phyloP scores from a whole-genome alignment of 768 basidiomycete species.

The Boletus rex-veris region DNA sequence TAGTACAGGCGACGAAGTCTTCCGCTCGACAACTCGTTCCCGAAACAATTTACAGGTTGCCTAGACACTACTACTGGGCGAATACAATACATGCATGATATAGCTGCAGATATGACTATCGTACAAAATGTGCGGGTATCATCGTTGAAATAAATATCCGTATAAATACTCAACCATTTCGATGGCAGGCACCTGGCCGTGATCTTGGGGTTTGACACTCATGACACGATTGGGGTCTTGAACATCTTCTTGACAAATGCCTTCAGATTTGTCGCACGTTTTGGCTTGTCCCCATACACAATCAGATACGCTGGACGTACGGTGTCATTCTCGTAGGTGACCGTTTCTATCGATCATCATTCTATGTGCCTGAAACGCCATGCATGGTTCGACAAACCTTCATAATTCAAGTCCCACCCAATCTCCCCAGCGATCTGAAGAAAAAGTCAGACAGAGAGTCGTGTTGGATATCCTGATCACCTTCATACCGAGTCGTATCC shows the following conservation, averaged over 20 bases:
- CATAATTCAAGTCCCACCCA: conserved; percentile 63
- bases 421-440: conserved; percentile 57
- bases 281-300: conserved; percentile 46
- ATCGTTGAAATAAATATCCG: not conserved
- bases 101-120: conserved; percentile 7
- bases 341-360: conserved; percentile 44
- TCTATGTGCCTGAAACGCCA: not conserved
- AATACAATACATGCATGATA: conserved; percentile 6
- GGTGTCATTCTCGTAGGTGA: conserved; percentile 64
- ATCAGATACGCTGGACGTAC: conserved; percentile 64
- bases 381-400: conserved; percentile 26
- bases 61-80: not conserved
- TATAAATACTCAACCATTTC: conserved; percentile 9
- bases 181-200: not conserved
- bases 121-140: conserved; percentile 21
- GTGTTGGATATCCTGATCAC: conserved; percentile 12
- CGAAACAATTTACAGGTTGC: not conserved
- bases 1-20: no score
- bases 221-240: conserved; percentile 31
- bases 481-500: conserved; percentile 58
- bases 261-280: conserved; percentile 19
- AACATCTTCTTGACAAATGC: conserved; percentile 27
- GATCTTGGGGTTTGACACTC: not conserved
- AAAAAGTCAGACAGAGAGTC: not conserved
- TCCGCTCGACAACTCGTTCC: no score